A percentile compares a stretch with the other conserved stretches of the same genome.
Evolutionary conservation across 176 grass and related monocot genomes (phyloP).

Genomic region (Rhynchospora pubera): DNA sequence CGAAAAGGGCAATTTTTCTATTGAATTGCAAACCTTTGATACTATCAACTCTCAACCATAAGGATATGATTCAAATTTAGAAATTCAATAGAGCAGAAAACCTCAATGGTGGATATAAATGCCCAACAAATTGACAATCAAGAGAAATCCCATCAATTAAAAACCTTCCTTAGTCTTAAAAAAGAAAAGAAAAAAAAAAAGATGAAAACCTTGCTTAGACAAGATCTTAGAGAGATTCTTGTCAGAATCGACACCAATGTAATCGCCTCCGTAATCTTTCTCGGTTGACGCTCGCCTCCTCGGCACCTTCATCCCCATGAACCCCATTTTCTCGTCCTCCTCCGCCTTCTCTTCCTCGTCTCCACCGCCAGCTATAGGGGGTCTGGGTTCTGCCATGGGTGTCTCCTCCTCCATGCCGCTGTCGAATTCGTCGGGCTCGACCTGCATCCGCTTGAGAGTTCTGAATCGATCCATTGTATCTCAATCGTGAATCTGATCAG

Average conservation of each 20-base stretch:
- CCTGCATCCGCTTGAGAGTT: constrained; percentile 46
- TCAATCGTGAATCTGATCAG: constrained; percentile 2
- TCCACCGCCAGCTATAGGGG: neutral
- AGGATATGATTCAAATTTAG: neutral
- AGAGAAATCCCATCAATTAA: neutral
- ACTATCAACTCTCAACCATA: neutral
- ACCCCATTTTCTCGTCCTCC: constrained; percentile 25
- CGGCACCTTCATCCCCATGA: constrained; percentile 60
- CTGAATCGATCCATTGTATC: constrained; percentile 70
- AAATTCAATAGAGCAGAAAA: neutral
- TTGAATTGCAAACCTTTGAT: neutral
- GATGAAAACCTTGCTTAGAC: constrained; percentile 63
- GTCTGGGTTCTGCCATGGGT: neutral
- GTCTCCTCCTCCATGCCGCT: neutral
- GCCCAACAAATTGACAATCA: neutral
- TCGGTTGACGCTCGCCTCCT: constrained; percentile 52
- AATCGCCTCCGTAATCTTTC: constrained; percentile 70
- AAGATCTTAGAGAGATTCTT: constrained; percentile 72
- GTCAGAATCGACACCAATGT: constrained; percentile 73
- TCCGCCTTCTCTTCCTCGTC: constrained; percentile 1
- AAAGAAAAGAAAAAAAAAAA: neutral
- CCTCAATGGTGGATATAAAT: neutral
- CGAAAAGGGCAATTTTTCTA: neutral
- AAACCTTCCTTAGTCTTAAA: neutral
- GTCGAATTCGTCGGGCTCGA: constrained; percentile 30